phyloP scores from a whole-genome alignment of 2,329 filamentous ascomycete genomes.

The Chrysoporthe deuterocubensis region DNA sequence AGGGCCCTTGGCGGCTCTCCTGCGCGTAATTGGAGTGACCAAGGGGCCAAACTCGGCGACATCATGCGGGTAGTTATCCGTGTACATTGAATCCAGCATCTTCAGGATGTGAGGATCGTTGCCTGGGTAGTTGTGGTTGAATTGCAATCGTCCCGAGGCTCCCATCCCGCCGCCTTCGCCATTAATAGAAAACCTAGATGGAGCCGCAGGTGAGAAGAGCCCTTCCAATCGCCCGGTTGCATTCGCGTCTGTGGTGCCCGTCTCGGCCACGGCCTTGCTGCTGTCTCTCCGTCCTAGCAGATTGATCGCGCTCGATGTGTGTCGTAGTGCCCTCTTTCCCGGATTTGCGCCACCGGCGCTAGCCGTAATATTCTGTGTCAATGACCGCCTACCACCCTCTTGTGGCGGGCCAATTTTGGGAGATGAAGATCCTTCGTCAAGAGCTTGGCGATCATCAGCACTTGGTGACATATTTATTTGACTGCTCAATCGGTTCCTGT shows the following conservation, averaged over 20 bases:
- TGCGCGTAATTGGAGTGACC: conserved; percentile 69
- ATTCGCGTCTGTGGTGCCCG: conserved; percentile 61
- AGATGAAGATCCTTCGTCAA: conserved; percentile 35
- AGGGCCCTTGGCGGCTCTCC: conserved; percentile 53
- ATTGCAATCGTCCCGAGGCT: conserved; percentile 53
- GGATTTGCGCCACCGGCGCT: conserved; percentile 34
- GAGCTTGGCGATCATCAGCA: conserved; percentile 42
- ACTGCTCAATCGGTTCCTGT: conserved; percentile 50
- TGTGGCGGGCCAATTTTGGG: conserved; percentile 24
- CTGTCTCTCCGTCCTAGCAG: conserved; percentile 63
- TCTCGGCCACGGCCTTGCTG: conserved; percentile 62
- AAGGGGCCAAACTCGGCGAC: conserved; percentile 76
- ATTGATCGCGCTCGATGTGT: conserved; percentile 63
- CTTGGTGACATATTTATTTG: conserved; percentile 43
- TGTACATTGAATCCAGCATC: conserved; percentile 84
- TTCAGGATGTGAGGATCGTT: conserved; percentile 71
- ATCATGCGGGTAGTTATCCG: conserved; percentile 70
- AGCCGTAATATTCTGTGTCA: background rate
- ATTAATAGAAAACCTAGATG: conserved; percentile 40
- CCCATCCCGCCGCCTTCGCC: conserved; percentile 36
- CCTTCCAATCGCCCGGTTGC: conserved; percentile 65
- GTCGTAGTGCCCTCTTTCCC: conserved; percentile 53
- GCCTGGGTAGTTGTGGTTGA: conserved; percentile 83
- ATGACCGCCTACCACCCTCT: conserved; percentile 29
- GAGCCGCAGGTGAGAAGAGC: conserved; percentile 50